Evolutionary conservation across 345 rosid species (phyloP), one percentile per base, ranked within the genome.

Genomic region (Lenwebbia sp.): DNA sequence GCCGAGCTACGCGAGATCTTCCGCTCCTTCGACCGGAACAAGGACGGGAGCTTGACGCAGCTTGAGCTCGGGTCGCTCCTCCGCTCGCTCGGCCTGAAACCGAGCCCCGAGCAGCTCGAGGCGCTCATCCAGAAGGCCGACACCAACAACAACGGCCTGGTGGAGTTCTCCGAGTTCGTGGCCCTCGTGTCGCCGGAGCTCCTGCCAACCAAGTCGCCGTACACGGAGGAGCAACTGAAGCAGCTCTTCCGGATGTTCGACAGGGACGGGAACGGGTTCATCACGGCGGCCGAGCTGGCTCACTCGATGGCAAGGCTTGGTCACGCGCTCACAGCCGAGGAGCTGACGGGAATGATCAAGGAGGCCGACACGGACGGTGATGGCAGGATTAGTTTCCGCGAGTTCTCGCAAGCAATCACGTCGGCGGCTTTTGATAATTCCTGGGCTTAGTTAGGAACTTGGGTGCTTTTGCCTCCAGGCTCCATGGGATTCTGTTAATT

Each of bases 311-410:
- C 99, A 2, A 94, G 90, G 89, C 88, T 95, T 12, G 98, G 98
- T n/a, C 95, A 96, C 53, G 94, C 95, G 2, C 91, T 96, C 83
- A 95, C 97, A 0, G 96, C 91, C 1, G 96, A 93, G 83, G 99
- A 97, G 89, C 86, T 97, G 87, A 92, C 96, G 0, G 99, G 96
- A 86, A 97, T 97, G 99, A 97, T 97, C 83, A 95, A 85, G 91
- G 99, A 97, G 87, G 99, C 99, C 0, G 99, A 97, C 85, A 90
- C 92, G 3, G 99, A 97, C 30, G 99, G 99, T 0, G 99, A 97
- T 51, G 99, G 99, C 2, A 88, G 94, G 88, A 97, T 97, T 54
- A 93, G 91, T 83, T 97, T 95, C 84, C 90, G 92, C 82, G 99
- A 97, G 88, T 97, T 97, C 70, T 85, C 93, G 5, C 92, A 89